Percentiles rank a stretch among this genome's conserved stretches.
Evolutionary conservation across 176 grass and related monocot genomes (phyloP).

Genomic region (Triticum timopheevii): DNA sequence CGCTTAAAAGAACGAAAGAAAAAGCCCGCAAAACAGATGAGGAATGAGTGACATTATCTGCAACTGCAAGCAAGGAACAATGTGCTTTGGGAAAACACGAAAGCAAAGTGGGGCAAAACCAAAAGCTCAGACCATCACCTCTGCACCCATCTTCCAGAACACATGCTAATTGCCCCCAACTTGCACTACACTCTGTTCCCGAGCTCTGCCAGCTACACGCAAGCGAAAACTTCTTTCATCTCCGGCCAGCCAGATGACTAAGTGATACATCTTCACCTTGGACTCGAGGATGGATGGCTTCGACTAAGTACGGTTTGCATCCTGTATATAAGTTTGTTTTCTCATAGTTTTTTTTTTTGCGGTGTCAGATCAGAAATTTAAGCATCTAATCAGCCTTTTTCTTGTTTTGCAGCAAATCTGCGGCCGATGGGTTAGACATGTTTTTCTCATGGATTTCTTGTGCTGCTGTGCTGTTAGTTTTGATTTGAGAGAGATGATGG

Average conservation of each 20-base stretch:
- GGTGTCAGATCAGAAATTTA: too few relatives aligned
- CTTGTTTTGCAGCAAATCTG: too few relatives aligned
- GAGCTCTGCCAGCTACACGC: not conserved
- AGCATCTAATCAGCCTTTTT: too few relatives aligned
- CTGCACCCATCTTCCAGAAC: not conserved
- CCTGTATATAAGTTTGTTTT: too few relatives aligned
- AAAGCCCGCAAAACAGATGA: not conserved
- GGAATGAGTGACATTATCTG: not conserved
- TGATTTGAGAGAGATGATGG: too few relatives aligned
- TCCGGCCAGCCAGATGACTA: not conserved
- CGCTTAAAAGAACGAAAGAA: fast-evolving
- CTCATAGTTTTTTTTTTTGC: too few relatives aligned
- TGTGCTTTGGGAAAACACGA: not conserved
- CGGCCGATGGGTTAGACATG: too few relatives aligned
- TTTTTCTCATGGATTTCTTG: too few relatives aligned
- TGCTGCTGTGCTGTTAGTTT: too few relatives aligned
- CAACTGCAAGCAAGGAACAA: slow-evolving; percentile 5
- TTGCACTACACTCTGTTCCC: not conserved
- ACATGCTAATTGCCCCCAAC: not conserved
- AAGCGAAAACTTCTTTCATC: not conserved
- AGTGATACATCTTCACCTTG: not conserved
- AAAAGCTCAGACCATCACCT: too few relatives aligned
- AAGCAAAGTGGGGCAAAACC: not conserved
- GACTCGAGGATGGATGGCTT: too few relatives aligned
- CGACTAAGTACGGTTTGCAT: too few relatives aligned